A percentile compares a stretch with the other conserved stretches of the same genome.
phyloP scores from a whole-genome alignment of 1,284 basidiomycete genomes.

The Earliella scabrosa region DNA sequence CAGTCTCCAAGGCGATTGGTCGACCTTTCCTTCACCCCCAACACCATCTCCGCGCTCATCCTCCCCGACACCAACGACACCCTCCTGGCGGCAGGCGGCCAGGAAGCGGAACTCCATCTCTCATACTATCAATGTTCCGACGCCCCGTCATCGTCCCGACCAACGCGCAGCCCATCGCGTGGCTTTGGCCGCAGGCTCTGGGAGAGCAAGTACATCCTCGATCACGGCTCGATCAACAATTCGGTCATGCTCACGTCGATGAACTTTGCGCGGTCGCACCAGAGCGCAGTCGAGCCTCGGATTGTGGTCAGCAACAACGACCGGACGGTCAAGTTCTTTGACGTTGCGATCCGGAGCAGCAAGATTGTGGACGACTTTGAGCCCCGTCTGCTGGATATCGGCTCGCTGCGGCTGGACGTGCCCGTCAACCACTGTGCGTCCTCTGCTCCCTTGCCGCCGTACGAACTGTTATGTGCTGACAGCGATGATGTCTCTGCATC shows the following conservation, averaged over 20 bases:
- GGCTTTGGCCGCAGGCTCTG: constrained; percentile 46
- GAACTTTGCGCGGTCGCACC: constrained; percentile 56
- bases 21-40: constrained; percentile 64
- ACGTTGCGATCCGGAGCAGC: constrained; percentile 55
- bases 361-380: constrained; percentile 35
- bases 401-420: constrained; percentile 63
- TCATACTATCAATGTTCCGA: constrained; percentile 50
- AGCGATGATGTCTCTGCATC: background rate
- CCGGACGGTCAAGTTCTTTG: constrained; percentile 75
- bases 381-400: constrained; percentile 54
- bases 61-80: constrained; percentile 57
- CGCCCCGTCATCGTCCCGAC: constrained; percentile 24
- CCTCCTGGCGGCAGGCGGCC: constrained; percentile 83
- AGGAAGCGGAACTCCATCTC: constrained; percentile 79
- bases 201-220: constrained; percentile 59
- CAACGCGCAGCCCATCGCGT: constrained; percentile 22
- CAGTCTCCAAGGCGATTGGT: constrained; percentile 57
- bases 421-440: constrained; percentile 69
- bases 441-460: constrained; percentile 10
- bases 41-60: constrained; percentile 68
- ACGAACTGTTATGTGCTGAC: constrained; percentile 22
- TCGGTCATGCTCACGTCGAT: constrained; percentile 73
- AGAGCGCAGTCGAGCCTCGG: constrained; percentile 70
- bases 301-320: constrained; percentile 87
- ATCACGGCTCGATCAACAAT: constrained; percentile 81